These are phyloP conservation scores for Heracleum sosnowskyi DNA, from an alignment of 129 eudicot genomes.

Conservation along the genomic window DNA sequence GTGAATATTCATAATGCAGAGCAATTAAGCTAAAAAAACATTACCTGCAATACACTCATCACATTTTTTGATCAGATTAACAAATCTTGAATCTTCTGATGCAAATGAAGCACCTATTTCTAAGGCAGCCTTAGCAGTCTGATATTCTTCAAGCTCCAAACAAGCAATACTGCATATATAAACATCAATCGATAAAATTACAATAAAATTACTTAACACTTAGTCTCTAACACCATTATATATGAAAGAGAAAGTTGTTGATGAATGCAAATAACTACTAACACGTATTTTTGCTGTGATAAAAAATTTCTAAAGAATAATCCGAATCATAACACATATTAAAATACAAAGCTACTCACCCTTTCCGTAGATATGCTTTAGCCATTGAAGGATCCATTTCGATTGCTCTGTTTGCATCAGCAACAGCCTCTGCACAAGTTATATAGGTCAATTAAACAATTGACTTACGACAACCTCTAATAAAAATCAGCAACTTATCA, in stretches of 20 bases:
- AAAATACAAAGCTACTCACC: constrained; percentile 38
- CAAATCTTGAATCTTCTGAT: constrained; percentile 66
- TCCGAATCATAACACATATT: not conserved
- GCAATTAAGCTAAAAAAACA: not conserved
- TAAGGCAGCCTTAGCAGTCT: constrained; percentile 83
- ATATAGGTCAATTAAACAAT: not conserved
- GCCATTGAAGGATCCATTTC: constrained; percentile 61
- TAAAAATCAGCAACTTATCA: not conserved
- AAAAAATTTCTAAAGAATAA: not conserved
- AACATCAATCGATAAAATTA: not conserved
- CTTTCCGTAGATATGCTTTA: constrained; percentile 81
- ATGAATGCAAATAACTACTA: not conserved
- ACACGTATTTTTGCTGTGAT: not conserved
- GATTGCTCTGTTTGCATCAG: constrained; percentile 89
- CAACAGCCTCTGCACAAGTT: constrained; percentile 71
- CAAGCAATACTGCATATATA: constrained; percentile 55
- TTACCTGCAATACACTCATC: constrained; percentile 74
- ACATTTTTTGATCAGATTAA: constrained; percentile 73
- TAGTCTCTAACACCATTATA: not conserved
- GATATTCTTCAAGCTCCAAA: constrained; percentile 82
- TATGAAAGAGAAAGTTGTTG: not conserved
- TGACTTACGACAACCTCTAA: not conserved
- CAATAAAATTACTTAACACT: not conserved
- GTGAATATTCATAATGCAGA: not conserved
- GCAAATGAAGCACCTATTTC: constrained; percentile 66